Conservation (phyloP, 768 basidiomycete genomes). For the Suillus subaureus region DNA sequence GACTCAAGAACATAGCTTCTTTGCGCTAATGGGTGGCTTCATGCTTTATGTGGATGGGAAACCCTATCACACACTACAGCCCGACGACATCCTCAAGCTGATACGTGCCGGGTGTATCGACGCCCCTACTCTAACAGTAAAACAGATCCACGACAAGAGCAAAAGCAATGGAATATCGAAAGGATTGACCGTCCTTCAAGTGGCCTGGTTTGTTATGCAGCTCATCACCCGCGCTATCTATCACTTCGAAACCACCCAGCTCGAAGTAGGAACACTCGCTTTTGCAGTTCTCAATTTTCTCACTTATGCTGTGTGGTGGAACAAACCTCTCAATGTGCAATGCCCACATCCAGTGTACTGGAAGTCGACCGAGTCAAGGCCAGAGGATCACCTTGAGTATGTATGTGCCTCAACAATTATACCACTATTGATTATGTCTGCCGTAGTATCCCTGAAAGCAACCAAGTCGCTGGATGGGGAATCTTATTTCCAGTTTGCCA, state of each 20-base stretch:
- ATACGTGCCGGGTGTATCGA: not conserved
- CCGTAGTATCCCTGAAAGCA: not conserved
- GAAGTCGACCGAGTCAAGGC: not conserved
- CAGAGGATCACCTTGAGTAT: not conserved
- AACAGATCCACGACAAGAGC: not conserved
- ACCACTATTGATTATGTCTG: not conserved
- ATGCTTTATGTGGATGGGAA: not conserved
- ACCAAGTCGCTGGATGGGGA: not conserved
- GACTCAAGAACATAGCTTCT: not conserved
- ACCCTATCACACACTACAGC: not conserved
- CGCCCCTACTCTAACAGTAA: not conserved
- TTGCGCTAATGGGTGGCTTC: not conserved
- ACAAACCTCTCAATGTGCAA: not conserved
- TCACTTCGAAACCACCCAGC: not conserved
- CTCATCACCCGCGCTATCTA: not conserved
- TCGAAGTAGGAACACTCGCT: not conserved
- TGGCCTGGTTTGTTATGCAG: not conserved
- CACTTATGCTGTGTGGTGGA: not conserved
- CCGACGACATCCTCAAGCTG: not conserved
- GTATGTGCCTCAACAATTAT: not conserved
- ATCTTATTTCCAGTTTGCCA: too few relatives aligned
- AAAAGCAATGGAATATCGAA: not conserved
- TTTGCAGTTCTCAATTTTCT: not conserved
- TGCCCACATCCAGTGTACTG: not conserved
- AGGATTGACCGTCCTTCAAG: not conserved